These are phyloP conservation scores for Aquilaria agallochum DNA, from an alignment of 441 rosid genomes.

Conservation along the genomic window DNA sequence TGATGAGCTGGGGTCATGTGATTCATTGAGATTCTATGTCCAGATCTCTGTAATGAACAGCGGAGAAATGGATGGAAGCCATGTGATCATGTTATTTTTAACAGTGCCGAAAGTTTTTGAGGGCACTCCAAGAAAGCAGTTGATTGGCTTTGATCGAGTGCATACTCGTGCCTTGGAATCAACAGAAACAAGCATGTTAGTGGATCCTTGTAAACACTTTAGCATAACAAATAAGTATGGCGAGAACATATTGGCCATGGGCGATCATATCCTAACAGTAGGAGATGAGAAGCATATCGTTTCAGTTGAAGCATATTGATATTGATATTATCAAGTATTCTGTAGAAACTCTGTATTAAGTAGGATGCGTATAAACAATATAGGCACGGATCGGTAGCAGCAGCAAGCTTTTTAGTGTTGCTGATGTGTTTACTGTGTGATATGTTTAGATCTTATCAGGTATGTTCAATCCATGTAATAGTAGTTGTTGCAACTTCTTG, in stretches of 20 bases:
- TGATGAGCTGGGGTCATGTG: constrained; percentile 41
- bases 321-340: too few species aligned
- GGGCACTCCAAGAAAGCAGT: constrained; percentile 64
- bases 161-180: constrained; percentile 34
- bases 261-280: constrained; percentile 45
- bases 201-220: constrained; percentile 73
- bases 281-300: constrained; percentile 57
- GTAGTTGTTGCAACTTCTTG: too few species aligned
- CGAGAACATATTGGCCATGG: constrained; percentile 50
- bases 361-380: too few species aligned
- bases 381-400: too few species aligned
- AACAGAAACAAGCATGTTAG: constrained; percentile 43
- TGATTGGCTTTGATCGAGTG: constrained; percentile 73
- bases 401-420: too few species aligned
- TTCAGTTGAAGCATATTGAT: constrained; percentile 33
- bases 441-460: too few species aligned
- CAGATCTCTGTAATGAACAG: constrained; percentile 42
- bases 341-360: too few species aligned
- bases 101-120: constrained; percentile 36
- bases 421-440: too few species aligned
- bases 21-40: constrained; percentile 43
- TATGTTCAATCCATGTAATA: too few species aligned
- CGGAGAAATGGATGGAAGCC: constrained; percentile 72
- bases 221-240: constrained; percentile 59
- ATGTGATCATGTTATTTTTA: constrained; percentile 63